Evolutionary conservation across 306 rosid species (phyloP).

Genomic region (Vigna hirtella): DNA sequence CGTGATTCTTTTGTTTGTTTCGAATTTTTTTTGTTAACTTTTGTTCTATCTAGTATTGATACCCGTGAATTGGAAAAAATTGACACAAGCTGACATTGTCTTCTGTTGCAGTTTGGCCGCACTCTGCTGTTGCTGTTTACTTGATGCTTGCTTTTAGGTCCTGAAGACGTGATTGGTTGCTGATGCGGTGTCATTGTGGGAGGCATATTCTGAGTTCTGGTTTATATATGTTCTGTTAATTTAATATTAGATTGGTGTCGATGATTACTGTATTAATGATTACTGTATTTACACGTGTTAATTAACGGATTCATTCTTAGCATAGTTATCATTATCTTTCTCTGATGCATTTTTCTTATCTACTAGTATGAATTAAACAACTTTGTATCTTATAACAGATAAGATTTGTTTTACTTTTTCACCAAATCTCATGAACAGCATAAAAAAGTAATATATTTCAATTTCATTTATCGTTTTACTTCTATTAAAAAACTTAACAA

Average conservation of each 20-base stretch:
- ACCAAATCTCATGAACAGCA: too few species aligned
- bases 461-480: too few species aligned
- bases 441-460: too few species aligned
- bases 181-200: too few species aligned
- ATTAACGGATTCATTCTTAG: neutral
- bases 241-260: conserved; percentile 2
- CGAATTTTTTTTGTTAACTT: too few species aligned
- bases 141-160: conserved; percentile 52
- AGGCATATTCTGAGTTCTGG: neutral
- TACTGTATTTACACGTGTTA: neutral
- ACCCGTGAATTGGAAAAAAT: neutral
- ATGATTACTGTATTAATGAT: neutral
- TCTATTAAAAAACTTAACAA: too few species aligned
- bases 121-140: conserved; percentile 56
- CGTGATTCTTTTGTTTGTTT: neutral
- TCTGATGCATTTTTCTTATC: too few species aligned
- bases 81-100: conserved; percentile 2
- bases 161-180: conserved; percentile 5
- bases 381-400: too few species aligned
- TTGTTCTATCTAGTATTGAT: neutral
- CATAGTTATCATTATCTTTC: too few species aligned
- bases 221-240: neutral
- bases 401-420: too few species aligned
- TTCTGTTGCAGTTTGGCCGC: conserved; percentile 52
- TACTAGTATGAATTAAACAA: too few species aligned